Evolutionary conservation across 2,329 filamentous ascomycete species (phyloP).

Genomic region (Neofusicoccum cordaticola): DNA sequence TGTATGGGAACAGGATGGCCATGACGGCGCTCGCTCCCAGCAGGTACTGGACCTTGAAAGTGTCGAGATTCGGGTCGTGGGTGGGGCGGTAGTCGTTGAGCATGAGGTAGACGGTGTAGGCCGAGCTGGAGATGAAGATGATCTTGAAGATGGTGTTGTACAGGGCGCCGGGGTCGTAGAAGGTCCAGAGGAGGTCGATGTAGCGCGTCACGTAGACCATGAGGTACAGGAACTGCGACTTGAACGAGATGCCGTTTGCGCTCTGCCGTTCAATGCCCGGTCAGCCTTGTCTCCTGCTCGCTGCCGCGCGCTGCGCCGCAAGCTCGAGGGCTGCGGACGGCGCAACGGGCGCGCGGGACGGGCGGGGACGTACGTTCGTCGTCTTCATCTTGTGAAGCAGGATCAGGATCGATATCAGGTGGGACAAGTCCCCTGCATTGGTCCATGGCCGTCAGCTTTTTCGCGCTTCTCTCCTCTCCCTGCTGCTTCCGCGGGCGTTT

Average conservation of each 20-base stretch:
- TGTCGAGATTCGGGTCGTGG: slow-evolving; percentile 94
- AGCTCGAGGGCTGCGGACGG: too few species aligned
- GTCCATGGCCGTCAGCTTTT: not conserved
- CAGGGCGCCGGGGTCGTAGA: slow-evolving; percentile 63
- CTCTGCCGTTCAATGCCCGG: slow-evolving; percentile 58
- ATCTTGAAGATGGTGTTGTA: slow-evolving; percentile 98
- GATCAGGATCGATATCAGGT: slow-evolving; percentile 90
- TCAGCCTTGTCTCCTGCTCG: not conserved
- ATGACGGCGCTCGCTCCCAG: slow-evolving; percentile 76
- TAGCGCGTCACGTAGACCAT: slow-evolving; percentile 93
- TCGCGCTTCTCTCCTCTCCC: not conserved
- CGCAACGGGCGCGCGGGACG: not conserved
- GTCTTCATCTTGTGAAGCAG: slow-evolving; percentile 91
- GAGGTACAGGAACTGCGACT: slow-evolving; percentile 93
- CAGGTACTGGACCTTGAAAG: slow-evolving; percentile 94
- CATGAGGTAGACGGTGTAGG: slow-evolving; percentile 98
- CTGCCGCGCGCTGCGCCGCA: not conserved
- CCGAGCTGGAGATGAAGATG: slow-evolving; percentile 84
- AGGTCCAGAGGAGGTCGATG: slow-evolving; percentile 81
- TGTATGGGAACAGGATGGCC: slow-evolving; percentile 79
- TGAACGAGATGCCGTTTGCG: slow-evolving; percentile 97
- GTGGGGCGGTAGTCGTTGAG: slow-evolving; percentile 96
- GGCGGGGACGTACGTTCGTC: slow-evolving; percentile 67
- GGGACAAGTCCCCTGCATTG: slow-evolving; percentile 80
- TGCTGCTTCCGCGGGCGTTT: not conserved